Base-by-base conservation (phyloP, 1,284 basidiomycete genomes). In the Naganishia sp. region DNA sequence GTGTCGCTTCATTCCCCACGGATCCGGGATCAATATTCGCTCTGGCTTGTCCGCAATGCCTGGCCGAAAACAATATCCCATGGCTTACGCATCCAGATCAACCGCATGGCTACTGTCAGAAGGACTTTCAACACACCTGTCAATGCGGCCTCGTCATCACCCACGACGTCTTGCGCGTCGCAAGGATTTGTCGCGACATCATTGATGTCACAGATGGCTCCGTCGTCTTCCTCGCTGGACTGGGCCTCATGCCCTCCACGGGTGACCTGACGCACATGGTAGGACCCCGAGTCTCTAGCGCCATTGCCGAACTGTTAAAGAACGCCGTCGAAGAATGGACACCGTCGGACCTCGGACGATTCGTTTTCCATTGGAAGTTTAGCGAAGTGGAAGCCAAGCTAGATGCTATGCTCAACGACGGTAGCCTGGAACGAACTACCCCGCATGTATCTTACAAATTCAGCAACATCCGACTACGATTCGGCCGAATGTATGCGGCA, bases 151-250 rank as follows among this genome's bases (percentile, higher is more conserved):
- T 63, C 0, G 13, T 18, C 28, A 41, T 70, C 18, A 69, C 66
- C 4, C 71, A 71, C 65, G 65, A 71, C n/a, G 42, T 42, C 15
- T 50, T 73, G 21, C 64, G 64, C 7, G 61, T 70, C 10, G 47
- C 83, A 72, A 82, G 86, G 71, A 84, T 86, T 0, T 77, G 92
- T 52, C 78, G 83, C 62, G 86, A 90, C 71, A 81, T 94, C 52
- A 80, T 88, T 45, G 78, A 82, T 57, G 88, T 87, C 1, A 79
- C 93, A 53, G 83, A 81, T 68, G 82, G 47, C 3, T 32, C 39
- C 32, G 21, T 51, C 32, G 31, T 45, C 17, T 62, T 46, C 23
- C 32, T 68, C 9, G 63, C 67, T 17, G 67, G 67, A 7, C 45
- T 63, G 45, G 51, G 39, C 5, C 32, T 68, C 45, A 53, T 56